These are phyloP conservation scores for Silene uniflora DNA, from an alignment of 148 eudicot genomes.

Conservation along the genomic window DNA sequence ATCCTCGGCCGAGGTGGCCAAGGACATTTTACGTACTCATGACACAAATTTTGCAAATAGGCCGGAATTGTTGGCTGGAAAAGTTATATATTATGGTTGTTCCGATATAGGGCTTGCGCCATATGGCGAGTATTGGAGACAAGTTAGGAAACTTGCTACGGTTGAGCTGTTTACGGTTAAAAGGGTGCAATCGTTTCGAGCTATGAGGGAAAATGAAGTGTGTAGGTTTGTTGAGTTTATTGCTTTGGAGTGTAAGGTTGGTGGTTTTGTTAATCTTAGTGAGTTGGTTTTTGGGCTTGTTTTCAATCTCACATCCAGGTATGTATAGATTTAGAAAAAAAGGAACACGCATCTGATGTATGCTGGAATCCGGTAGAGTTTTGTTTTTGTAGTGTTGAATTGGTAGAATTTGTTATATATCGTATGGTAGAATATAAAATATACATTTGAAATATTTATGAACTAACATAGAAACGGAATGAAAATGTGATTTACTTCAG, in stretches of 20 bases:
- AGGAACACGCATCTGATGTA: too few relatives aligned
- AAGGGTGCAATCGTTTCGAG: conserved; percentile 19
- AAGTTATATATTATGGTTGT: conserved; percentile 13
- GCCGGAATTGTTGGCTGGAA: conserved; percentile 14
- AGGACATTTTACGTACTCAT: conserved; percentile 22
- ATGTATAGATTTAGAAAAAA: background rate
- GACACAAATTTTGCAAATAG: conserved; percentile 24
- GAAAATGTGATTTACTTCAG: too few relatives aligned
- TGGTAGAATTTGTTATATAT: too few relatives aligned
- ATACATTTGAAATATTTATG: too few relatives aligned
- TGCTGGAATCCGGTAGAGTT: too few relatives aligned
- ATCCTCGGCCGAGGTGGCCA: conserved; percentile 26
- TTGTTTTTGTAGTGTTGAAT: too few relatives aligned
- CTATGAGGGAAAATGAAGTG: conserved; percentile 26
- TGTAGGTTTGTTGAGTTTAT: conserved; percentile 4
- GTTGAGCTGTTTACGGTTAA: conserved; percentile 18
- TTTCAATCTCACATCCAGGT: conserved; percentile 28
- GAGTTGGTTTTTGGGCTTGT: conserved; percentile 17
- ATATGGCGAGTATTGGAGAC: conserved; percentile 24
- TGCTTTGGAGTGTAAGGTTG: background rate
- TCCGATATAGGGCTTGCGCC: conserved; percentile 21
- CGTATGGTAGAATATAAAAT: too few relatives aligned
- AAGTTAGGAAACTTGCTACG: conserved; percentile 17
- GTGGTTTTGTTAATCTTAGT: conserved; percentile 27
- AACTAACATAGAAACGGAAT: too few relatives aligned